Percentiles rank a stretch among this genome's conserved stretches.
Conservation (phyloP, 2,329 filamentous ascomycete species). For the Aspergillus costaricaensis region DNA sequence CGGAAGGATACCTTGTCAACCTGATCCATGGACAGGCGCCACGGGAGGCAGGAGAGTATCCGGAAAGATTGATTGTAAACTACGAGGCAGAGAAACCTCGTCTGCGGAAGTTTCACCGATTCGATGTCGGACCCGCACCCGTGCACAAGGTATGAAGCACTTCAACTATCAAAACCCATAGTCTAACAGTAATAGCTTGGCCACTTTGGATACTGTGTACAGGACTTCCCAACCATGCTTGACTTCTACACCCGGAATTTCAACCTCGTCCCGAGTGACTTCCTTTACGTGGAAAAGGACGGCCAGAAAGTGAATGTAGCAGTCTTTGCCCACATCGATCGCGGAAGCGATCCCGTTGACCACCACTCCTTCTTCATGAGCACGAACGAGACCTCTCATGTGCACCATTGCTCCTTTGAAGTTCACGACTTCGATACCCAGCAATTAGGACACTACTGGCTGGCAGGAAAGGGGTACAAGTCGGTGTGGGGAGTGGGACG, state of each 20-base stretch:
- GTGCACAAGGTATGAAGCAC: constrained; percentile 31
- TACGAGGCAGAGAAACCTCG: constrained; percentile 32
- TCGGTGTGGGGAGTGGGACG: constrained; percentile 25
- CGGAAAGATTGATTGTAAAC: constrained; percentile 27
- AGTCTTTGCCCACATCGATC: constrained; percentile 55
- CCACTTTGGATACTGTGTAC: constrained; percentile 32
- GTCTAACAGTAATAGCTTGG: constrained; percentile 23
- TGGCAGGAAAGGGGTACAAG: constrained; percentile 48
- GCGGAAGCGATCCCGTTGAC: constrained; percentile 49
- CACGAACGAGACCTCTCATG: constrained; percentile 37
- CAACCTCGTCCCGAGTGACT: constrained; percentile 35
- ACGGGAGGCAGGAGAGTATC: constrained; percentile 20
- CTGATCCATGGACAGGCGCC: constrained; percentile 42
- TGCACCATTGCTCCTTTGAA: constrained; percentile 55
- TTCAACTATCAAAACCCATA: background rate
- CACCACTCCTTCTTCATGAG: constrained; percentile 58
- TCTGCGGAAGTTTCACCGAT: constrained; percentile 32
- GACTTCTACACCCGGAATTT: constrained; percentile 34
- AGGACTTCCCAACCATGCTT: constrained; percentile 28
- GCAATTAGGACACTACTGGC: constrained; percentile 54
- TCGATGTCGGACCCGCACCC: constrained; percentile 33
- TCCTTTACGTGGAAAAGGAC: constrained; percentile 28
- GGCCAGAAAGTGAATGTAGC: constrained; percentile 34
- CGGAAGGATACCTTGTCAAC: constrained; percentile 45
- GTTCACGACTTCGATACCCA: constrained; percentile 57